Percentiles rank a stretch among this genome's conserved stretches.
phyloP scores from a whole-genome alignment of 352 stramenopile genomes.

The Pythium dissimile region DNA sequence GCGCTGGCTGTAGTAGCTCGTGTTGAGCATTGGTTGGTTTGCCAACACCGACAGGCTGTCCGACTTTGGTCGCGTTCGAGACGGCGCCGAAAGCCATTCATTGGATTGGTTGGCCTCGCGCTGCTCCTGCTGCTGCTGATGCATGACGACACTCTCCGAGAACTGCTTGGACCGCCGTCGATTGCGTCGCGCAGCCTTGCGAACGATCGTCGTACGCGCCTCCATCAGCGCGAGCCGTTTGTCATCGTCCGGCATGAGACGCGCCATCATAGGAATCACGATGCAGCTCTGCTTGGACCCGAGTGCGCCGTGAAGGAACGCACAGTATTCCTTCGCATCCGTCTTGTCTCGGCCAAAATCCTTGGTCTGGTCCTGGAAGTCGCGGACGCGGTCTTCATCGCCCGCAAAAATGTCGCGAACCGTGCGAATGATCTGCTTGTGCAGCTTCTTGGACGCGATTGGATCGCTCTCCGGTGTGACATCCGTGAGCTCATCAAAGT shows the following conservation, averaged over 20 bases:
- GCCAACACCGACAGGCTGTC: slow-evolving; percentile 9
- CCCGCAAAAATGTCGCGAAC: slow-evolving; percentile 55
- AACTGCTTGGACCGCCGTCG: slow-evolving; percentile 77
- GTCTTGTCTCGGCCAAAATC: slow-evolving; percentile 71
- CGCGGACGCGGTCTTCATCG: slow-evolving; percentile 70
- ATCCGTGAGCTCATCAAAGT: slow-evolving; percentile 51
- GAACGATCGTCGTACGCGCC: slow-evolving; percentile 58
- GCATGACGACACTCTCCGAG: slow-evolving; percentile 66
- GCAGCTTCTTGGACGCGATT: slow-evolving; percentile 59
- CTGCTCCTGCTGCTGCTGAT: slow-evolving; percentile 37
- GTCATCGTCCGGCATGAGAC: slow-evolving; percentile 57
- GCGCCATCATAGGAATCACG: slow-evolving; percentile 72
- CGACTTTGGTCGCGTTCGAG: slow-evolving; percentile 19
- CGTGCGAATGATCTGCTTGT: slow-evolving; percentile 67
- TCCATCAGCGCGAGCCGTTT: slow-evolving; percentile 63
- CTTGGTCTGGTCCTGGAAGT: slow-evolving; percentile 78
- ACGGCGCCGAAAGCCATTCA: slow-evolving; percentile 9
- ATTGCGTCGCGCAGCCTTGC: slow-evolving; percentile 51
- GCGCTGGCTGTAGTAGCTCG: slow-evolving; percentile 10
- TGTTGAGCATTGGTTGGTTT: slow-evolving; percentile 1
- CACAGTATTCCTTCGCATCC: slow-evolving; percentile 70
- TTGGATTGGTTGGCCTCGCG: slow-evolving; percentile 17
- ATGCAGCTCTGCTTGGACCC: slow-evolving; percentile 64
- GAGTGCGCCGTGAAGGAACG: slow-evolving; percentile 66
- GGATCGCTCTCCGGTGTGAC: slow-evolving; percentile 52